Evolutionary conservation across 306 rosid genomes (phyloP).

Genomic region (Quercus wislizeni): DNA sequence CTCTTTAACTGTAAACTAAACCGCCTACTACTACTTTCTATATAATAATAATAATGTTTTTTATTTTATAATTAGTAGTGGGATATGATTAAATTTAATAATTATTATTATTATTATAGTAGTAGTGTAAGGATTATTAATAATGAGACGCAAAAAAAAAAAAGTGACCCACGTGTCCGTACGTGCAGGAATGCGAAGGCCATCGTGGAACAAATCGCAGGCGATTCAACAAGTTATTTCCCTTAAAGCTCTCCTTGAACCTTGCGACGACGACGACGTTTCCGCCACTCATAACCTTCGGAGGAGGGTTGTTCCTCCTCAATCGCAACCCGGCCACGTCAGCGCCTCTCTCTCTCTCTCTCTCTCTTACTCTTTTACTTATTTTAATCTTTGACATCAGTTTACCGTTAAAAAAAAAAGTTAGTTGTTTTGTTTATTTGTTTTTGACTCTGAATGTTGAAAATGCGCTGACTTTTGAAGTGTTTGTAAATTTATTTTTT

Average conservation of each 20-base stretch:
- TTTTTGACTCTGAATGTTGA: neutral
- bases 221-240: conserved; percentile 98
- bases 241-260: conserved; percentile 94
- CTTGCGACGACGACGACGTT: conserved; percentile 46
- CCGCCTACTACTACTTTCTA: too few species aligned
- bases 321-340: too few species aligned
- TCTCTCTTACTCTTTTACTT: neutral
- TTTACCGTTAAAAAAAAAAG: neutral
- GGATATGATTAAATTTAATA: too few species aligned
- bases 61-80: neutral
- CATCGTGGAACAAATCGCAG: conserved; percentile 99
- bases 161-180: conserved; percentile 72
- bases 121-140: neutral
- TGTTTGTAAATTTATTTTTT: too few species aligned
- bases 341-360: neutral
- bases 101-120: too few species aligned
- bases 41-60: too few species aligned
- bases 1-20: too few species aligned
- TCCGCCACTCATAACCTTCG: too few species aligned
- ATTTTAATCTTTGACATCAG: neutral
- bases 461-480: neutral
- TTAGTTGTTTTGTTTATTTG: too few species aligned
- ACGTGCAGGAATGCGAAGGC: conserved; percentile 99
- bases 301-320: too few species aligned
- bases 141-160: neutral